phyloP scores from a whole-genome alignment of 2,329 filamentous ascomycete genomes.

The Pochonia chlamydosporia region DNA sequence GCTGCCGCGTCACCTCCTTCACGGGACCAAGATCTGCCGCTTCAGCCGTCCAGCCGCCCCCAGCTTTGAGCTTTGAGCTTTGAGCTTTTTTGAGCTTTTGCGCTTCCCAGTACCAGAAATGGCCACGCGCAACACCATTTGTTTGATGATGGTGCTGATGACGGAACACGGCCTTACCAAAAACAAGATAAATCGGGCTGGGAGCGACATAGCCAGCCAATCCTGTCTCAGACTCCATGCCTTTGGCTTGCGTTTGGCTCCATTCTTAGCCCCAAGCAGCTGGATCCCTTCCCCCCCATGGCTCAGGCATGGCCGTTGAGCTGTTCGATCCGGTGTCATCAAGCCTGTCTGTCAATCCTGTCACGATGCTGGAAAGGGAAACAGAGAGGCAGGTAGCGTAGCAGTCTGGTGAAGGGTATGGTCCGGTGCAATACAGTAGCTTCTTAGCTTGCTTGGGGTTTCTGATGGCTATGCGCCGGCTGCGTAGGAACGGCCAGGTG shows the following conservation, averaged over 20 bases:
- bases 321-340: not conserved
- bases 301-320: not conserved
- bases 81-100: not conserved
- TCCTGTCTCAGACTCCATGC: not conserved
- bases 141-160: not conserved
- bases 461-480: constrained; percentile 3
- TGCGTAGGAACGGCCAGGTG: no score
- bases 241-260: no score
- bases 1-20: not conserved
- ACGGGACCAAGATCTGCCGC: not conserved
- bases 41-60: constrained; percentile 2
- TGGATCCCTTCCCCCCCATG: no score
- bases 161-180: not conserved
- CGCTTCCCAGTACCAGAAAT: no score
- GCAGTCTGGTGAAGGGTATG: no score
- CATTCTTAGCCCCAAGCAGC: not conserved
- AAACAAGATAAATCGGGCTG: not conserved
- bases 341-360: no score
- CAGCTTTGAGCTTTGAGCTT: not conserved
- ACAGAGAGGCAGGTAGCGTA: no score
- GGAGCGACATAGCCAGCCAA: not conserved
- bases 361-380: no score
- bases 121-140: no score
- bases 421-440: no score
- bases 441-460: not conserved